Base-by-base conservation (phyloP, 75 land plant species). In the Selaginella tamariscina region DNA sequence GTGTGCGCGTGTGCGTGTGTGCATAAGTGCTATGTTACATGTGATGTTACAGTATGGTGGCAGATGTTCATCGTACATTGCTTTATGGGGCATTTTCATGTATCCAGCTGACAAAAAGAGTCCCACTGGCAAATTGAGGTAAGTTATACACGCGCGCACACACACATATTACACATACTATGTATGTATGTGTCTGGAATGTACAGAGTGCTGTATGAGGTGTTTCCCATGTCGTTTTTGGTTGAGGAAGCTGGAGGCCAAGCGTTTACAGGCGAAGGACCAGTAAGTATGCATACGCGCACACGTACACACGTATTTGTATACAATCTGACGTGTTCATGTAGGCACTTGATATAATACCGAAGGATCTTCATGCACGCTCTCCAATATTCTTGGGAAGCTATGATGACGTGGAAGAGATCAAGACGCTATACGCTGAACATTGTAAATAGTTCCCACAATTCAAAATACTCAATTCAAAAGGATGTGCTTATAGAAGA, bases 181-280 rank as follows among this genome's bases (percentile, higher is more conserved):
- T n/a, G n/a, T n/a, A n/a, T n/a, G n/a, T n/a, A n/a, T n/a, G n/a
- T n/a, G n/a, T n/a, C n/a, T 64, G 2, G 67, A 27, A 22, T 22
- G 63, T 59, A 32, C 84, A 93, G 98, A 64, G 98, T 93, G 62
- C 81, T 93, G 1, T 93, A 93, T 71, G 96, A 93, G 77, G 98
- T 93, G 55, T 93, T 93, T 59, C 98, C 98, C 21, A 93, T 90
- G 98, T 84, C 98, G 27, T 93, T 87, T 75, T 77, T 93, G 70
- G 88, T 93, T 84, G 98, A 93, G 33, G 88, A 93, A 82, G 98
- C 98, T 30, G 96, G 98, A 32, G 98, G 98, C 1, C 96, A 89
- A 54, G 77, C 98, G 30, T 93, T 93, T 64, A 90, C 98, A 0
- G 98, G 98, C 56, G 85, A 86, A 70, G 70, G 70, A 74, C 69